Evolutionary conservation across 2,329 filamentous ascomycete species (phyloP), one percentile per base, ranked within the genome.

Genomic region (Cytospora mali): DNA sequence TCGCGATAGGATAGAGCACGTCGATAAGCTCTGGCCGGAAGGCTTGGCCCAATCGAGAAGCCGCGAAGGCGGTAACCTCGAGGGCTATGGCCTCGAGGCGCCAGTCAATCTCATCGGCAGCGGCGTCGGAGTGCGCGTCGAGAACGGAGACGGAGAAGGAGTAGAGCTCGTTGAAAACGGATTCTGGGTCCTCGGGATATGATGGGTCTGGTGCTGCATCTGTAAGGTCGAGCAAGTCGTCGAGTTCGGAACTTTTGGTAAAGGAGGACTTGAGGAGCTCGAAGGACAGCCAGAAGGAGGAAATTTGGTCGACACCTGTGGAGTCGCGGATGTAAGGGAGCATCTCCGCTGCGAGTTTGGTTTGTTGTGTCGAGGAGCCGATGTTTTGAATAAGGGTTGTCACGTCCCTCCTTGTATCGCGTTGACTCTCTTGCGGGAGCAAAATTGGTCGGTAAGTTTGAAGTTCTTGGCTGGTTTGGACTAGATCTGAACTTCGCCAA

Each of bases 1-100:
- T 91, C 0, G 96, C 84, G n/a, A 97, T 82, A 0, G 95, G 93
- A 73, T 97, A 99, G 14, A 99, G 79, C 0, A 93, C 87, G 69
- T 99, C 95, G 56, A 97, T 92, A 11, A 99, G 82, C 72, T 98
- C 94, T 3, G 88, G 84, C 3, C 90, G 87, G 73, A 97, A 99
- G 0, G 85, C 84, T 57, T 82, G 72, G 23, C 86, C 83, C 42
- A 90, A 79, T 21, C 85, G 85, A 28, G 84, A 80, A 3, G 94
- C 91, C 65, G 92, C 88, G 61, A 94, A 84, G 0, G 93, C 88
- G 7, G 93, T 81, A 2, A 89, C 84, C 73, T 98, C 94, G 2
- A 99, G 77, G 0, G 93, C 90, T 35, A 97, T 82, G 1, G 92
- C 90, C 72, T 90, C 85, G 23, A 92, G 75, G 33, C 88, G 85